Evolutionary conservation across 1,284 basidiomycete genomes (phyloP).

Genomic region (Pseudozyma sp.): DNA sequence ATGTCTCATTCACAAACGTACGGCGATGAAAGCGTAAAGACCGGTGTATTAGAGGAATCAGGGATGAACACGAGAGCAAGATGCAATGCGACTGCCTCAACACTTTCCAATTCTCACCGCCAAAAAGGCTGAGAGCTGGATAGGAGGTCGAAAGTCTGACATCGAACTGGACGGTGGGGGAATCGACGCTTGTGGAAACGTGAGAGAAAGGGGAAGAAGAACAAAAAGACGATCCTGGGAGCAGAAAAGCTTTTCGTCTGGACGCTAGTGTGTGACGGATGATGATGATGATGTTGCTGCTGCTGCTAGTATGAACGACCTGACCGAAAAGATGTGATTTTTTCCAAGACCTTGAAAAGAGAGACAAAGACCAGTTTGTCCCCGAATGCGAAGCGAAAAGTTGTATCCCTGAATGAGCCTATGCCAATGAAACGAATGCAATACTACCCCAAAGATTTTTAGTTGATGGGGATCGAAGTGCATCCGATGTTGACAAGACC

Average conservation of each 20-base stretch:
- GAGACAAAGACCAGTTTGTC: too few species aligned
- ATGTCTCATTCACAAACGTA: neutral
- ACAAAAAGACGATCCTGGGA: neutral
- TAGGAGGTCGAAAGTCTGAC: too few species aligned
- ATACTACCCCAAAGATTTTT: conserved; percentile 4
- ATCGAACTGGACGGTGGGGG: neutral
- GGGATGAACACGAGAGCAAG: conserved; percentile 8
- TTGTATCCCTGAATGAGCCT: too few species aligned
- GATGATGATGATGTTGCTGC: conserved; percentile 14
- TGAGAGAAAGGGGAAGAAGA: conserved; percentile 1
- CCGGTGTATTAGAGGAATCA: conserved; percentile 40
- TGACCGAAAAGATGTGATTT: too few species aligned
- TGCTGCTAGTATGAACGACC: conserved; percentile 21
- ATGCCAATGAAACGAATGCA: conserved; percentile 7
- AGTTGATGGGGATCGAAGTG: conserved; percentile 58
- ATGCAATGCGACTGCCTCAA: neutral
- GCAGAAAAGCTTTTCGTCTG: conserved; percentile 1
- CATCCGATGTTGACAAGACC: conserved; percentile 59
- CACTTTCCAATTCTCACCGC: too few species aligned
- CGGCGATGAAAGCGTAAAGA: conserved; percentile 22
- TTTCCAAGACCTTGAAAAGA: neutral
- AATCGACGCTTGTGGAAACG: conserved; percentile 4
- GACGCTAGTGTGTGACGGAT: too few species aligned
- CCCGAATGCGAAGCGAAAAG: too few species aligned
- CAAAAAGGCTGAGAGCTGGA: too few species aligned